Evolutionary conservation across 108 stramenopile species (phyloP), one percentile per base, ranked within the genome.

Genomic region (Mediolabrus comicus): DNA sequence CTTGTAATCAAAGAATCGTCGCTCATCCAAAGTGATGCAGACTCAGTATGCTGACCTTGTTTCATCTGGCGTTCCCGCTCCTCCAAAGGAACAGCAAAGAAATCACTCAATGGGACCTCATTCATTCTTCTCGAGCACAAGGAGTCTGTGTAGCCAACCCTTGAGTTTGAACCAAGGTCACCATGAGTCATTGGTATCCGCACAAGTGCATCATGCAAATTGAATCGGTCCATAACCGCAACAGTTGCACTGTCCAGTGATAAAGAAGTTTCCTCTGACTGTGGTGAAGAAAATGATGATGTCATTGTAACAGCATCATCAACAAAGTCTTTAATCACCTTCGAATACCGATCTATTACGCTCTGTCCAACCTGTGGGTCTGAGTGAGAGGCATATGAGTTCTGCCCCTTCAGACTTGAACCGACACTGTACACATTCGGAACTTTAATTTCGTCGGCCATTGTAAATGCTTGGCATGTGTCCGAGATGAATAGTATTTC

Each of bases 391-490:
- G 89, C 86, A 58, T 87, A 90, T 13, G 86, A 86, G 61, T 90
- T 90, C 41, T 90, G 81, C 8, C 72, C 83, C 17, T 67, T 67
- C 36, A 86, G 55, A 36, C 86, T 83, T 12, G 89, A 90, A 46
- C 88, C 96, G 35, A 96, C 72, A 25, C 84, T 77, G 52, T 82
- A 77, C 9, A 96, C 87, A 70, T 94, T 91, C 2, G 78, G 68
- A 0, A 51, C 62, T 43, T 61, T 68, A 24, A 88, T 72, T 30
- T 83, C 62, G 61, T 90, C 85, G 52, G 82, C 85, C 61, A 94
- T 72, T 51, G 95, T 94, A 61, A 88, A 94, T 24, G 95, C 97
- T 71, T 98, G 97, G 74, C 97, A 98, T 2, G 97, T 98, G 76
- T 98, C 97, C 26, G 94, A 90, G 27, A 96, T 77, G 53, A 97